phyloP scores from a whole-genome alignment of 2,329 filamentous ascomycete genomes.

The Chaetomiaceae sp. region DNA sequence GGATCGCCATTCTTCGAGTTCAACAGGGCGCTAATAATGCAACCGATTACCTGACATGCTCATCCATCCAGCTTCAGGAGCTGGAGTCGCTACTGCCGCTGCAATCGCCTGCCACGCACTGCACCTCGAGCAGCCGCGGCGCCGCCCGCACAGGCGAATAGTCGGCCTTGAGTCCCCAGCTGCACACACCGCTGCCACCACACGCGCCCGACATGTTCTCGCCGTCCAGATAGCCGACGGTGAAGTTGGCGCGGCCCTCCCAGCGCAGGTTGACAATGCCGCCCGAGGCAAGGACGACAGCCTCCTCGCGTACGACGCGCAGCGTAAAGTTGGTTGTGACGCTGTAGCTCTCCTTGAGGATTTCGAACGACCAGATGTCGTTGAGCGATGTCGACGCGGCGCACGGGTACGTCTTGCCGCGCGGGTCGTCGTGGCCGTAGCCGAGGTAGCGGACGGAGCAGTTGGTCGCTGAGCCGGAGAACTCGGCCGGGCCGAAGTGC shows the following conservation, averaged over 20 bases:
- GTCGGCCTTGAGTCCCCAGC: constrained; percentile 8
- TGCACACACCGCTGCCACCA: constrained; percentile 16
- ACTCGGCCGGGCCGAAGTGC: constrained; percentile 12
- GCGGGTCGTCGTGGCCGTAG: constrained; percentile 17
- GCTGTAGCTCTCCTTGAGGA: constrained; percentile 15
- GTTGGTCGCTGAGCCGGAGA: constrained; percentile 20
- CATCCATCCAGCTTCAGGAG: no score
- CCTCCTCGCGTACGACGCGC: constrained; percentile 22
- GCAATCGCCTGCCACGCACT: no score
- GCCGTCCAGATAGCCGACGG: constrained; percentile 2
- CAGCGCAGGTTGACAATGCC: constrained; percentile 15
- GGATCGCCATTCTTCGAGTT: no score
- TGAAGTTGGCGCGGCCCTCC: constrained; percentile 23
- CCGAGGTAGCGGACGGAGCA: constrained; percentile 26
- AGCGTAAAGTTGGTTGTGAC: constrained; percentile 21
- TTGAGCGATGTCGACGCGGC: constrained; percentile 1
- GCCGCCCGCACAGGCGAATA: constrained; percentile 3
- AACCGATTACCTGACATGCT: no score
- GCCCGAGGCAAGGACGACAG: constrained; percentile 9
- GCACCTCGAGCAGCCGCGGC: constrained; percentile 9
- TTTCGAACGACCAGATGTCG: constrained; percentile 26
- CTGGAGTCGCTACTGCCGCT: no score
- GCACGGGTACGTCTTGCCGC: not conserved
- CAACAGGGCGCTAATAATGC: no score
- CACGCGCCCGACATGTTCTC: constrained; percentile 11